Evolutionary conservation across 2,329 filamentous ascomycete species (phyloP).

Genomic region (Alternaria arborescens): DNA sequence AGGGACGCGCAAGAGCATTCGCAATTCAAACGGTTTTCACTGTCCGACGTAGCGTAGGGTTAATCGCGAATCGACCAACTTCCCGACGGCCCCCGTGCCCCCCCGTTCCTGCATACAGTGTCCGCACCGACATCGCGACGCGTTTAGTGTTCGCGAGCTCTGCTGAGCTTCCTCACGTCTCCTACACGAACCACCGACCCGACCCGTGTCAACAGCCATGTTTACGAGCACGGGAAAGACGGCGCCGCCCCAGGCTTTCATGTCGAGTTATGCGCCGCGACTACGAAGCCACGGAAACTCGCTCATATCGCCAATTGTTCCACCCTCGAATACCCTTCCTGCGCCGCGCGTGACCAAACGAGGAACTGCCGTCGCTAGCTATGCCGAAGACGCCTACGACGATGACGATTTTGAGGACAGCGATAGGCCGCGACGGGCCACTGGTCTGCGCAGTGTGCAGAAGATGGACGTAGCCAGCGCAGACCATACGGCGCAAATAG

Average conservation of each 20-base stretch:
- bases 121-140: conserved; percentile 33
- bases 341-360: conserved; percentile 91
- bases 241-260: conserved; percentile 80
- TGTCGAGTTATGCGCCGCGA: conserved; percentile 90
- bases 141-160: conserved; percentile 42
- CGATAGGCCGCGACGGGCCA: conserved; percentile 75
- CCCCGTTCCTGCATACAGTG: conserved; percentile 2
- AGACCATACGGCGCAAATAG: conserved; percentile 70
- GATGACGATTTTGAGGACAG: conserved; percentile 80
- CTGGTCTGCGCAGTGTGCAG: conserved; percentile 78
- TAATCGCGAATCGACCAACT: conserved; percentile 9
- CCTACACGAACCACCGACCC: conserved; percentile 32
- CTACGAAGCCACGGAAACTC: conserved; percentile 91
- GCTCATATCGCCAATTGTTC: conserved; percentile 83
- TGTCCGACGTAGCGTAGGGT: conserved; percentile 12
- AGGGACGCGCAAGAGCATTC: conserved; percentile 37
- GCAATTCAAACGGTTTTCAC: conserved; percentile 18
- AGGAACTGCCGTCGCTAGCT: conserved; percentile 96
- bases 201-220: conserved; percentile 44
- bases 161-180: conserved; percentile 40
- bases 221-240: conserved; percentile 52
- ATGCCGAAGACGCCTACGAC: conserved; percentile 94
- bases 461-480: conserved; percentile 72
- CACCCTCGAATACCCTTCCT: conserved; percentile 71
- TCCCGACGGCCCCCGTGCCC: conserved; percentile 8